Evolutionary conservation across 805 yeast species (phyloP), one percentile per base, ranked within the genome.

Genomic region (Blastobotrys parvus): DNA sequence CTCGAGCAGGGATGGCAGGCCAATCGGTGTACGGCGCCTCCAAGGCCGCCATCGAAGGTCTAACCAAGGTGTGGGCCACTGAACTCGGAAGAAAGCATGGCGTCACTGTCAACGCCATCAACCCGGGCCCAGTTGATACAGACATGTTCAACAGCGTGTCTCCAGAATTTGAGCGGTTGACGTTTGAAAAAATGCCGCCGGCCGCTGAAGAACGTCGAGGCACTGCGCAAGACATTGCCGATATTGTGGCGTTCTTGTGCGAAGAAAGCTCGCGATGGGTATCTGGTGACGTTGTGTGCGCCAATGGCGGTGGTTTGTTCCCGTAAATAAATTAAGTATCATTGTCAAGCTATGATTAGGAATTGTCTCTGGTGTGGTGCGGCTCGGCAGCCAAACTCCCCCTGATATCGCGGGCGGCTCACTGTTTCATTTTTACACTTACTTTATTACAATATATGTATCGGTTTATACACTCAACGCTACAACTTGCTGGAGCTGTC

Each of bases 21-120:
- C 52, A 58, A 17, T 56, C 71, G 3, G 68, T 70, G 8, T 70
- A 70, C 51, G 56, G 68, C 4, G 60, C 70, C 15, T 55, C 72
- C 18, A 70, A 70, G 48, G 71, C 68, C 18, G 74, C 63, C 1
- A 54, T 69, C 23, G 51, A 56, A 13, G 57, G 58, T 25, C 51
- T 68, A 52, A 63, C 68, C 20, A 64, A 61, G 47, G 59, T 66
- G 7, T 51, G 67, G 25, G 58, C 71, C 3, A 67, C 68, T 42
- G 76, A 72, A 46, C 70, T 82, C 45, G 71, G 74, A 73, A 59
- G 72, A 2, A 36, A 56, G 6, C 55, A 59, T 36, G 74, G 75
- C 0, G 65, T 72, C 48, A 64, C 62, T 43, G 74, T 71, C 42
- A 72, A 73, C 49, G 64, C 69, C 15, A 62, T 72, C 39, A 72